These are phyloP conservation scores for Trifolium repens DNA, from an alignment of 306 rosid genomes.

Conservation along the genomic window DNA sequence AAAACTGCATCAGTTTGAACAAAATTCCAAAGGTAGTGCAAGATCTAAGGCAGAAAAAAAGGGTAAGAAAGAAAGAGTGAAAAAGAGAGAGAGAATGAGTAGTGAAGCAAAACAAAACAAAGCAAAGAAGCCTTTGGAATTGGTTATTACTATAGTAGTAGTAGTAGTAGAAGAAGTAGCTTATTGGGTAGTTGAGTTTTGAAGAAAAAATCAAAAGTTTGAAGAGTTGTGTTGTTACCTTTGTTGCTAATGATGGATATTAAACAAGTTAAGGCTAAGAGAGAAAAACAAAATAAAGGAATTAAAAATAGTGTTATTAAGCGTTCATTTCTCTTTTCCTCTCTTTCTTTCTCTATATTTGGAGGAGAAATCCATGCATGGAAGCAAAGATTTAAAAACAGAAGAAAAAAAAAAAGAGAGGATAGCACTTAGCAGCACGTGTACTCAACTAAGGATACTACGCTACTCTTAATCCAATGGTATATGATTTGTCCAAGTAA, in stretches of 20 bases:
- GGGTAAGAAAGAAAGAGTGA: conserved; percentile 32
- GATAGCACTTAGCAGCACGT: conserved; percentile 72
- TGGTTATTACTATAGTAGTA: conserved; percentile 13
- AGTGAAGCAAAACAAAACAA: conserved; percentile 41
- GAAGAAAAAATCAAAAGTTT: conserved; percentile 36
- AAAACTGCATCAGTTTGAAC: conserved; percentile 43
- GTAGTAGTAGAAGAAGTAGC: conserved; percentile 18
- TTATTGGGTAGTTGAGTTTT: conserved; percentile 56
- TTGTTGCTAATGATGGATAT: conserved; percentile 60
- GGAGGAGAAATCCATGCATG: conserved; percentile 99
- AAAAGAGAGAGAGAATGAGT: conserved; percentile 38
- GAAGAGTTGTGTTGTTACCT: conserved; percentile 38
- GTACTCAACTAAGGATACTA: conserved; percentile 78
- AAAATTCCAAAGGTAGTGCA: conserved; percentile 45
- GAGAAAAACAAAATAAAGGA: conserved; percentile 4
- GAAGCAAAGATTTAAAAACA: conserved; percentile 64
- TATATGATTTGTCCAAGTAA: conserved; percentile 43
- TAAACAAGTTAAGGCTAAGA: conserved; percentile 48
- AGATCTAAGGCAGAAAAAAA: conserved; percentile 62
- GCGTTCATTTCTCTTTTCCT: conserved; percentile 58
- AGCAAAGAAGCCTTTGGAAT: background rate
- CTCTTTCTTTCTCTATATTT: conserved; percentile 54
- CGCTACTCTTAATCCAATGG: conserved; percentile 70
- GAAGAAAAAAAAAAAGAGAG: conserved; percentile 43
- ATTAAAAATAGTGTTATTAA: conserved; percentile 48